Base-by-base conservation (phyloP, 805 yeast genomes). In the Pichia deserticola region DNA sequence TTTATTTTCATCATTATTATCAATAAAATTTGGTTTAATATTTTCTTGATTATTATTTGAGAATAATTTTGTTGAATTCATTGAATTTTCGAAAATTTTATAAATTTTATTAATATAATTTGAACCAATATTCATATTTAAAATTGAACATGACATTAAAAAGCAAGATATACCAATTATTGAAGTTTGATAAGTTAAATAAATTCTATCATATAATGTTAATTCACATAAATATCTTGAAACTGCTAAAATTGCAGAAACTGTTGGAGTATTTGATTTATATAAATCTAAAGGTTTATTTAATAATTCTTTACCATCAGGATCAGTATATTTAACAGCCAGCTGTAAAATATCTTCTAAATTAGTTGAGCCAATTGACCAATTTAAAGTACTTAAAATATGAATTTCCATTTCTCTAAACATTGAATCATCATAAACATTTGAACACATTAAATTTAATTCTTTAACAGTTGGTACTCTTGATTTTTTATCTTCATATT, bases 401-500 rank as follows among this genome's bases (percentile, higher is more conserved):
- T 72, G 76, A 42, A 70, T 55, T 57, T 73, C 78, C 78, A 73
- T 73, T 54, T 73, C 75, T 52, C 64, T 66, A 58, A 73, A 73
- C 73, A 71, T 69, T 34, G 64, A 57, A 48, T 67, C 70, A 38
- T 78, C 83, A 57, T 78, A 79, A 15, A 80, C 81, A 57, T 73
- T 75, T 42, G 82, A 70, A 55, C 82, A 78, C 82, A 79, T 77
- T 49, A 73, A 63, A 10, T 76, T 66, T 54, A 79, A 65, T 57
- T 79, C 84, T 44, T 72, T 68, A 45, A 79, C 66, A 3, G 80
- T 76, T 28, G 84, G 84, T 5, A 79, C 81, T 49, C 83, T 66
- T 44, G 73, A 69, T 61, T 79, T 79, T 58, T 79, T 79, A 58
- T 79, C 84, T 60, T 79, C 84, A 60, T 78, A 79, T 59, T 92